Evolutionary conservation across 495 filamentous ascomycete genomes (phyloP).

Genomic region (Darksidea phi): DNA sequence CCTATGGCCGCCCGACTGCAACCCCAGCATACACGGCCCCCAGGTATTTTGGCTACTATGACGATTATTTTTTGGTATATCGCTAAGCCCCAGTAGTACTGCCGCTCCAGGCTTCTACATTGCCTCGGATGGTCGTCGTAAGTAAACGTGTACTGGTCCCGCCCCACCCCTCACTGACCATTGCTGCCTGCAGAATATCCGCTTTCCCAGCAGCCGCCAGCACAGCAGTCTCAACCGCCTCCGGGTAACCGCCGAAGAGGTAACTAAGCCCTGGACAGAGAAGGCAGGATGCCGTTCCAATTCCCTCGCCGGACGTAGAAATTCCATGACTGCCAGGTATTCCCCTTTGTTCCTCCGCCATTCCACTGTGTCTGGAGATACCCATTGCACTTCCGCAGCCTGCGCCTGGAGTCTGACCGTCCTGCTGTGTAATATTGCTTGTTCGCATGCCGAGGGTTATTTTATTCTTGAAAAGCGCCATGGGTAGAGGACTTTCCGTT

Average conservation of each 20-base stretch:
- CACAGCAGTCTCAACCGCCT: not conserved
- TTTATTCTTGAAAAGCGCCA: constrained; percentile 9
- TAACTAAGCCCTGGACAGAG: not conserved
- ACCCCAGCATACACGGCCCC: not conserved
- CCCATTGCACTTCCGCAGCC: constrained; percentile 15
- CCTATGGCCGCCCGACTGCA: constrained; percentile 3
- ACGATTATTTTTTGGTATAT: constrained; percentile 33
- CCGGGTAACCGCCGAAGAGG: not conserved
- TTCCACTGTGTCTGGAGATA: constrained; percentile 22
- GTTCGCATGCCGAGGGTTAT: not conserved
- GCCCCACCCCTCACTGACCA: constrained; percentile 5
- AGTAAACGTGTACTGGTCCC: constrained; percentile 2
- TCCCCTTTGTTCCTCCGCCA: constrained; percentile 24
- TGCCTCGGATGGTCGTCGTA: constrained; percentile 35
- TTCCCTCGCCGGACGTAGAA: constrained; percentile 24
- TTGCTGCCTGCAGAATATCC: constrained; percentile 25
- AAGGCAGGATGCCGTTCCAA: constrained; percentile 3
- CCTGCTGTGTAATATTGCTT: not conserved
- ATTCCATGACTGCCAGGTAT: constrained; percentile 27
- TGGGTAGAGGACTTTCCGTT: constrained; percentile 19
- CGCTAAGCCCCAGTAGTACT: constrained; percentile 34
- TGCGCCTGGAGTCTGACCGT: constrained; percentile 10
- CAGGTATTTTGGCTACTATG: constrained; percentile 37
- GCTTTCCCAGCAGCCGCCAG: constrained; percentile 5
- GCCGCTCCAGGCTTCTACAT: constrained; percentile 32